Evolutionary conservation across 2,329 filamentous ascomycete genomes (phyloP).

Genomic region (Cephalotrichum gorgonifer): DNA sequence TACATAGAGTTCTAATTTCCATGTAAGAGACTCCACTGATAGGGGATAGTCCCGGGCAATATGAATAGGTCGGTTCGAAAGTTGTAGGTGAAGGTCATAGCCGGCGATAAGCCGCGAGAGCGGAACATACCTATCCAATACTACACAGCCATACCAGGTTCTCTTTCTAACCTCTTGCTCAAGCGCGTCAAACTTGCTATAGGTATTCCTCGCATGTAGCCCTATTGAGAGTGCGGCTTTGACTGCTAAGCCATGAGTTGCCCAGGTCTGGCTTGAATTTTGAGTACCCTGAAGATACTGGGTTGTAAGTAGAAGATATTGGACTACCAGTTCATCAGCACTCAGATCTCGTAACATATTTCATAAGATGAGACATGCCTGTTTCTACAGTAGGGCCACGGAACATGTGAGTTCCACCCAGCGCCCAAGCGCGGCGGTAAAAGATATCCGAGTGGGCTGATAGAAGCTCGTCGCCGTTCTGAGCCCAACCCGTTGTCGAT

Average conservation of each 20-base stretch:
- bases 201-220: constrained; percentile 13
- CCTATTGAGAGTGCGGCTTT: constrained; percentile 22
- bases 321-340: constrained; percentile 12
- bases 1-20: constrained; percentile 1
- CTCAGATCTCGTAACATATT: background rate
- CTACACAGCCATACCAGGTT: constrained; percentile 1
- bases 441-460: constrained; percentile 31
- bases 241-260: constrained; percentile 19
- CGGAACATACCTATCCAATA: constrained; percentile 1
- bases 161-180: constrained; percentile 1
- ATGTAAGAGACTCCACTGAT: too few relatives aligned
- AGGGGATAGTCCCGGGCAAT: background rate
- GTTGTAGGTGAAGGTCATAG: too few relatives aligned
- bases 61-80: background rate
- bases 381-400: constrained; percentile 28
- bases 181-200: background rate
- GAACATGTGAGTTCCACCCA: constrained; percentile 27
- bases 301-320: constrained; percentile 18
- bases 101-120: too few relatives aligned
- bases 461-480: constrained; percentile 20
- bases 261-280: constrained; percentile 19
- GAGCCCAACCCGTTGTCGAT: constrained; percentile 15
- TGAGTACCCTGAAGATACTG: constrained; percentile 24
- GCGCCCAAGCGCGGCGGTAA: constrained; percentile 25
- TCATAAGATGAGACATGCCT: constrained; percentile 14